Conservation (phyloP, 106 monocot genomes). For the Xerophyta viscosa region DNA sequence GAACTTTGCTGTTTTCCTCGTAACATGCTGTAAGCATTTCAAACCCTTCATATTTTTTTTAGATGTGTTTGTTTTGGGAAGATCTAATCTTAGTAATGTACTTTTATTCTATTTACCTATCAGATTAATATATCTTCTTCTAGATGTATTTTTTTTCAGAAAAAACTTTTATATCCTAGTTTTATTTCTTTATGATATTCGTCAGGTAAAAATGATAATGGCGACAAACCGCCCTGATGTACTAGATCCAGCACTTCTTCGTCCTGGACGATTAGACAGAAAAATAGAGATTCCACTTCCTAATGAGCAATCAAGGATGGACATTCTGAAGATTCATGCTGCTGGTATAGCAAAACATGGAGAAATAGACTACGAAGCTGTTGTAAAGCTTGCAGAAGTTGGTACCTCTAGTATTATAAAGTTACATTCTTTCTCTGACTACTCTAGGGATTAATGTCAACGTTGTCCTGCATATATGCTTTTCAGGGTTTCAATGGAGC, state of each 20-base stretch:
- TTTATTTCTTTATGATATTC: neutral
- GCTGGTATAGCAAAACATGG: slow-evolving; percentile 95
- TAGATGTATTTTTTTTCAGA: neutral
- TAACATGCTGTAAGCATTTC: no score
- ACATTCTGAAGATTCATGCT: slow-evolving; percentile 95
- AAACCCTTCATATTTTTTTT: no score
- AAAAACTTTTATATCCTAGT: neutral
- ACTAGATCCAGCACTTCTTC: slow-evolving; percentile 87
- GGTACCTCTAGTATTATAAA: slow-evolving; percentile 2
- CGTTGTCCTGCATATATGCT: no score
- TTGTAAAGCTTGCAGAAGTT: slow-evolving; percentile 91
- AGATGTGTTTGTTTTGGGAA: no score
- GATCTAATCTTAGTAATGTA: no score
- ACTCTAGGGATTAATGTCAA: no score
- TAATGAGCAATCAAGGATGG: slow-evolving; percentile 93
- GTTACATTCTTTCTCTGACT: no score
- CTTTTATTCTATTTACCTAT: no score
- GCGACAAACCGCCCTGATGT: slow-evolving; percentile 97
- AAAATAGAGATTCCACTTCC: slow-evolving; percentile 97
- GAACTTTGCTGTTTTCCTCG: no score
- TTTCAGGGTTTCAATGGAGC: slow-evolving; percentile 98
- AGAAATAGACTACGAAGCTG: slow-evolving; percentile 90
- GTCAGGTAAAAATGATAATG: slow-evolving; percentile 98
- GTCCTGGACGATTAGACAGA: slow-evolving; percentile 83
- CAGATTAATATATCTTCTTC: no score